phyloP scores from a whole-genome alignment of 1,284 basidiomycete genomes.

The Agroathelia rolfsii region DNA sequence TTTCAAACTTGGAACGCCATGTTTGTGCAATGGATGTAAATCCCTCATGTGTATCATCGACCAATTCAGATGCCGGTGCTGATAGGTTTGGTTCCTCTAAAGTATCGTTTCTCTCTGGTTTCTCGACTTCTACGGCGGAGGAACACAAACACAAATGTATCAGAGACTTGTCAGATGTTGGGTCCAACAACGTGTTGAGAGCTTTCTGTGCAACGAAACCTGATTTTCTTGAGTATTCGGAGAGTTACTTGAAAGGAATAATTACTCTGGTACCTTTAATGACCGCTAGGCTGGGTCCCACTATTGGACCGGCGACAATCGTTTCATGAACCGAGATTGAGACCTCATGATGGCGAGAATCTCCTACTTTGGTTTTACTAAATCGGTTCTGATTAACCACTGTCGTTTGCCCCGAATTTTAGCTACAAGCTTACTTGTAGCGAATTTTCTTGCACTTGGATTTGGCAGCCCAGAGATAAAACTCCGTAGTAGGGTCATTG shows the following conservation, averaged over 20 bases:
- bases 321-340: constrained; percentile 49
- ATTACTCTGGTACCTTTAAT: too few relatives aligned
- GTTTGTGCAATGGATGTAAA: constrained; percentile 25
- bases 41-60: constrained; percentile 29
- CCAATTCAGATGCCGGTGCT: constrained; percentile 8
- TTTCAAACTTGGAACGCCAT: too few relatives aligned
- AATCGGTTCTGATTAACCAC: too few relatives aligned
- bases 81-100: constrained; percentile 11
- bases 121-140: constrained; percentile 12
- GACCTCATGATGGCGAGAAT: too few relatives aligned
- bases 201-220: constrained; percentile 56
- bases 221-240: too few relatives aligned
- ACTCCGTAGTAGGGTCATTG: constrained; percentile 56
- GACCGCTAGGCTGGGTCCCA: constrained; percentile 41
- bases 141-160: constrained; percentile 45
- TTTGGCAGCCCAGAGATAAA: constrained; percentile 52
- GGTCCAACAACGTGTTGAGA: constrained; percentile 37
- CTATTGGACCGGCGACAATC: constrained; percentile 47
- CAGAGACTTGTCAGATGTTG: constrained; percentile 32
- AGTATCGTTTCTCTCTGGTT: constrained; percentile 3
- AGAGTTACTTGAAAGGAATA: too few relatives aligned
- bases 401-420: constrained; percentile 36
- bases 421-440: constrained; percentile 31
- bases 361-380: too few relatives aligned
- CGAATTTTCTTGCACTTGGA: constrained; percentile 42